Percentiles rank a stretch among this genome's conserved stretches.
These are phyloP conservation scores for Podaxis mareebaensis DNA, from an alignment of 768 basidiomycete species.

Conservation along the genomic window DNA sequence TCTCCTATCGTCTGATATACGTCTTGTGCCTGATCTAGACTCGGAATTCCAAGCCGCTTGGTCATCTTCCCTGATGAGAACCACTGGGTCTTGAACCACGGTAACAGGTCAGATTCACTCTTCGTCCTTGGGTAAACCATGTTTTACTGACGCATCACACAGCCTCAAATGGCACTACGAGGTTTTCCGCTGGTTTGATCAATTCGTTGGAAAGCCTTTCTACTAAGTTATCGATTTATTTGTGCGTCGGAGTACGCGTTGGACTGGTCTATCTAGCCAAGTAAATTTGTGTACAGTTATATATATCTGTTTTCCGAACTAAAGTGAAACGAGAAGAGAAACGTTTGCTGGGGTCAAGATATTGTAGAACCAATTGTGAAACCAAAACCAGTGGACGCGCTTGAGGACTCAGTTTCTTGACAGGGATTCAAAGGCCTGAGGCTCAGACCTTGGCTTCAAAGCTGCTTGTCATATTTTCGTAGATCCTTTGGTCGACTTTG, in stretches of 20 bases:
- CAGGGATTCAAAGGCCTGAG: not conserved
- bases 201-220: slow-evolving; percentile 49
- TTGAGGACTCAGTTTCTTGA: not conserved
- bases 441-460: slow-evolving; percentile 7
- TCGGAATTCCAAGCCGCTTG: slow-evolving; percentile 70
- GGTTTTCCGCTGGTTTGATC: slow-evolving; percentile 87
- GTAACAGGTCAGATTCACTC: slow-evolving; percentile 56
- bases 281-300: not conserved
- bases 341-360: too few relatives aligned
- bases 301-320: not conserved
- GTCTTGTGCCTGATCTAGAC: slow-evolving; percentile 37
- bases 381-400: too few relatives aligned
- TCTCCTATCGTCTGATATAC: not conserved
- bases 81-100: slow-evolving; percentile 86
- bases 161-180: slow-evolving; percentile 96
- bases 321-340: not conserved
- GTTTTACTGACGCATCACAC: slow-evolving; percentile 6
- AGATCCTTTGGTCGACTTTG: slow-evolving; percentile 15
- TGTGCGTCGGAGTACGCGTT: not conserved
- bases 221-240: not conserved
- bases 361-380: too few relatives aligned
- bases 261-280: not conserved
- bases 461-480: slow-evolving; percentile 8
- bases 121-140: not conserved
- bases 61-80: slow-evolving; percentile 91